Percentiles rank a stretch among this genome's conserved stretches.
Conservation (phyloP, 202 grass and related monocot genomes). For the Zizania palustris region DNA sequence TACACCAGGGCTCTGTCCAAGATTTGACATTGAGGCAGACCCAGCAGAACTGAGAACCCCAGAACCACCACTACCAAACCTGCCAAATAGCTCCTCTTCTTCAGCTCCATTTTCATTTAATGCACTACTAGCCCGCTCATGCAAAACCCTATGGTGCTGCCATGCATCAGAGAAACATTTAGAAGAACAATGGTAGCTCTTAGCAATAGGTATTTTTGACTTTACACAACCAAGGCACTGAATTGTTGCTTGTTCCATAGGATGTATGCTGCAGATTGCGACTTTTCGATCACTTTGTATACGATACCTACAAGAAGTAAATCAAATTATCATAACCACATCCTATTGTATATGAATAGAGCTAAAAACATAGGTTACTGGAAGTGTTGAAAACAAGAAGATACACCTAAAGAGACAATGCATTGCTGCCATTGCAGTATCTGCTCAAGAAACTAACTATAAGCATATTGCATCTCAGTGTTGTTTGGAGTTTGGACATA, state of each 20-base stretch:
- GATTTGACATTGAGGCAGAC: constrained; percentile 65
- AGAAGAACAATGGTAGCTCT: constrained; percentile 93
- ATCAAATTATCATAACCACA: constrained; percentile 43
- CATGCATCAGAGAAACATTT: constrained; percentile 96
- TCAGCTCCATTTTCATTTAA: constrained; percentile 83
- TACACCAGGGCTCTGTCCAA: constrained; percentile 62
- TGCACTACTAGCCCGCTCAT: constrained; percentile 78
- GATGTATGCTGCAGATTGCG: constrained; percentile 86
- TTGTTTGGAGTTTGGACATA: neutral
- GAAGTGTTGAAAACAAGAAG: constrained; percentile 10
- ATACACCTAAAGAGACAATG: constrained; percentile 13
- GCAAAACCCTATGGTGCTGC: constrained; percentile 93
- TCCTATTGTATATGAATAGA: constrained; percentile 25
- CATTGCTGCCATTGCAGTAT: constrained; percentile 30
- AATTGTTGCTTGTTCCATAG: constrained; percentile 86
- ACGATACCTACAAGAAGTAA: constrained; percentile 74
- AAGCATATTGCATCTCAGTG: neutral
- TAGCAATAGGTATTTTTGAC: constrained; percentile 88
- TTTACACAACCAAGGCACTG: constrained; percentile 97
- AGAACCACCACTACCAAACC: constrained; percentile 60
- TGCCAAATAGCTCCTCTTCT: constrained; percentile 93
- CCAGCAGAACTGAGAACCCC: constrained; percentile 50
- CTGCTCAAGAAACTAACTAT: constrained; percentile 22
- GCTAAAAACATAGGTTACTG: constrained; percentile 12
- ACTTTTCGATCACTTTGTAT: constrained; percentile 88